phyloP scores from a whole-genome alignment of 768 basidiomycete genomes.

The Collybiopsis luxurians region DNA sequence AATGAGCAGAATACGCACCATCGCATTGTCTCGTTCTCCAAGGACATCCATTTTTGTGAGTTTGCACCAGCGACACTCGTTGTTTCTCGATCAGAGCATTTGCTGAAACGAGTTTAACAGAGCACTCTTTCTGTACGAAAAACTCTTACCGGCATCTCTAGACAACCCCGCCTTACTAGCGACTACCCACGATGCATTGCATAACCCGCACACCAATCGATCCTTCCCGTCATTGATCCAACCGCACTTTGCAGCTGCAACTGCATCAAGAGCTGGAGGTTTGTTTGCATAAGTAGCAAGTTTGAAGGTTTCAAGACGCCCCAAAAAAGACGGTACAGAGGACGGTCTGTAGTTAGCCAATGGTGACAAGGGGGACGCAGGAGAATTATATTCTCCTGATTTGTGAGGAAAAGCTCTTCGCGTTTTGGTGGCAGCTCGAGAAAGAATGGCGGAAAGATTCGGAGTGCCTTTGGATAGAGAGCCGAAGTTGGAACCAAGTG shows the following conservation, averaged over 20 bases:
- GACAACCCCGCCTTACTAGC: conserved; percentile 67
- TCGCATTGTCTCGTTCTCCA: conserved; percentile 84
- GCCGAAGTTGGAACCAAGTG: conserved; percentile 8
- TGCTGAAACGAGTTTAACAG: conserved; percentile 38
- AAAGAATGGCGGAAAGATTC: conserved; percentile 67
- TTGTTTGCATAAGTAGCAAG: conserved; percentile 81
- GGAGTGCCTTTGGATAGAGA: conserved; percentile 57
- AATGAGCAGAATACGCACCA: conserved; percentile 33
- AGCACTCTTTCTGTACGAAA: not conserved
- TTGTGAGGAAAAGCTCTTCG: conserved; percentile 49
- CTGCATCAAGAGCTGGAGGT: conserved; percentile 68
- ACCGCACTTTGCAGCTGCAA: conserved; percentile 78
- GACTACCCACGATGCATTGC: conserved; percentile 72
- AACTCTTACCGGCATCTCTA: conserved; percentile 70
- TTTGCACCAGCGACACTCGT: conserved; percentile 55
- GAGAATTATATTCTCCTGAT: conserved; percentile 25
- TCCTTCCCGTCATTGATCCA: conserved; percentile 87
- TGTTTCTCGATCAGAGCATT: conserved; percentile 75
- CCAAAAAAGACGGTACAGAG: conserved; percentile 68
- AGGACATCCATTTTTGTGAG: conserved; percentile 81
- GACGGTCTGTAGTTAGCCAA: conserved; percentile 74
- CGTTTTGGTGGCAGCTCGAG: conserved; percentile 59
- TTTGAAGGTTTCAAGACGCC: conserved; percentile 74
- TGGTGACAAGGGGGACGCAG: conserved; percentile 26
- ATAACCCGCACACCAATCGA: conserved; percentile 70